Evolutionary conservation across 768 basidiomycete species (phyloP).

Genomic region (Russula foetens): DNA sequence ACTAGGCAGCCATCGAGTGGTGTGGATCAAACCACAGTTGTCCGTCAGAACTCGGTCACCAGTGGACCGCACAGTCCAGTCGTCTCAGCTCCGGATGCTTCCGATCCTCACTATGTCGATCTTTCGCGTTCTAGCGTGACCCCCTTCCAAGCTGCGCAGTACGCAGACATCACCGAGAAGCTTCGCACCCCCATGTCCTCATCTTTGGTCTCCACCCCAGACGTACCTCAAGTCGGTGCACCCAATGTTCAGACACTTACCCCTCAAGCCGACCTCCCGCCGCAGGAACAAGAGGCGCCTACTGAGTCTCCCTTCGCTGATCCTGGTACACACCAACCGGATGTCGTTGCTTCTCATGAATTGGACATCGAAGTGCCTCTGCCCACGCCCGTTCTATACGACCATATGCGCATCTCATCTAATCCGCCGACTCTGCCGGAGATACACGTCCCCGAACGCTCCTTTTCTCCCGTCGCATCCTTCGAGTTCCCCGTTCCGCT

Average conservation of each 20-base stretch:
- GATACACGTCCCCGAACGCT: constrained; percentile 37
- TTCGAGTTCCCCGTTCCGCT: constrained; percentile 23
- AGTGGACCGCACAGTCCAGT: constrained; percentile 17
- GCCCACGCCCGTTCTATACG: constrained; percentile 26
- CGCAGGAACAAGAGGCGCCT: constrained; percentile 5
- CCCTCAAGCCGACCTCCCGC: neutral
- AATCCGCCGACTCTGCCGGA: constrained; percentile 48
- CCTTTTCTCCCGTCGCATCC: constrained; percentile 32
- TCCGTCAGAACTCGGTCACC: constrained; percentile 23
- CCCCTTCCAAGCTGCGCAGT: constrained; percentile 69
- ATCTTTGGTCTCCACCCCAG: constrained; percentile 20
- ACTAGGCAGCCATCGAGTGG: constrained; percentile 15
- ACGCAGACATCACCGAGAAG: constrained; percentile 57
- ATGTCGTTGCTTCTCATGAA: neutral
- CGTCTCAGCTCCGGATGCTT: constrained; percentile 1
- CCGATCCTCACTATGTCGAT: constrained; percentile 48
- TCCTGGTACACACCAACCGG: constrained; percentile 4
- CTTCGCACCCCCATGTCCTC: constrained; percentile 32
- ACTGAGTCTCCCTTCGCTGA: constrained; percentile 28
- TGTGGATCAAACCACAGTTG: neutral
- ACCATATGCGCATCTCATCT: constrained; percentile 40
- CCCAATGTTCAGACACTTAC: neutral
- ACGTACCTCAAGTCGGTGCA: constrained; percentile 21
- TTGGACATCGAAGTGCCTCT: constrained; percentile 21
- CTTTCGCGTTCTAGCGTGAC: constrained; percentile 61